These are phyloP conservation scores for Perilla frutescens DNA, from an alignment of 257 asterid species.

Conservation along the genomic window DNA sequence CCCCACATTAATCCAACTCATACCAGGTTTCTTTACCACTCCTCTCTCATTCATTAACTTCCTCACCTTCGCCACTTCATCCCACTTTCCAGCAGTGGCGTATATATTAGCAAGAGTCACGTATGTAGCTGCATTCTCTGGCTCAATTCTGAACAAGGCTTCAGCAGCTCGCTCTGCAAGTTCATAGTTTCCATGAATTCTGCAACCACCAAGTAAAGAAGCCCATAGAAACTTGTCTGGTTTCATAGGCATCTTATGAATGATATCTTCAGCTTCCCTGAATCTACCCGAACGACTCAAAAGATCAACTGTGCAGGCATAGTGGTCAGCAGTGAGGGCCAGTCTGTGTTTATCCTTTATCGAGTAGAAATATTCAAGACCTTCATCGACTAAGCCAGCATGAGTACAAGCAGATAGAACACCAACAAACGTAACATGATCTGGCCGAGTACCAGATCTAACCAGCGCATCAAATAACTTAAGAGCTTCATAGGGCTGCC, in stretches of 20 bases:
- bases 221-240: constrained; percentile 78
- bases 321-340: constrained; percentile 64
- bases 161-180: constrained; percentile 63
- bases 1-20: constrained; percentile 65
- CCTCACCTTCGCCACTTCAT: constrained; percentile 63
- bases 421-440: constrained; percentile 70
- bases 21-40: constrained; percentile 72
- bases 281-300: constrained; percentile 75
- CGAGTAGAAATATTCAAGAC: constrained; percentile 67
- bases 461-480: constrained; percentile 55
- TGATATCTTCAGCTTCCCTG: constrained; percentile 67
- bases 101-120: constrained; percentile 76
- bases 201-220: constrained; percentile 77
- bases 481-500: constrained; percentile 70
- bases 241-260: constrained; percentile 59
- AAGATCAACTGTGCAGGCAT: constrained; percentile 74
- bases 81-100: constrained; percentile 70
- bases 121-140: constrained; percentile 75
- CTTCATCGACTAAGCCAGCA: constrained; percentile 79
- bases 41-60: constrained; percentile 66
- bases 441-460: constrained; percentile 58
- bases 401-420: constrained; percentile 77
- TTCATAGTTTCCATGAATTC: constrained; percentile 68
- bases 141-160: constrained; percentile 62
- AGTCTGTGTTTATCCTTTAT: constrained; percentile 56